A percentile compares a stretch with the other conserved stretches of the same genome.
These are phyloP conservation scores for Mycena epipterygia DNA, from an alignment of 768 basidiomycete genomes.

Conservation along the genomic window DNA sequence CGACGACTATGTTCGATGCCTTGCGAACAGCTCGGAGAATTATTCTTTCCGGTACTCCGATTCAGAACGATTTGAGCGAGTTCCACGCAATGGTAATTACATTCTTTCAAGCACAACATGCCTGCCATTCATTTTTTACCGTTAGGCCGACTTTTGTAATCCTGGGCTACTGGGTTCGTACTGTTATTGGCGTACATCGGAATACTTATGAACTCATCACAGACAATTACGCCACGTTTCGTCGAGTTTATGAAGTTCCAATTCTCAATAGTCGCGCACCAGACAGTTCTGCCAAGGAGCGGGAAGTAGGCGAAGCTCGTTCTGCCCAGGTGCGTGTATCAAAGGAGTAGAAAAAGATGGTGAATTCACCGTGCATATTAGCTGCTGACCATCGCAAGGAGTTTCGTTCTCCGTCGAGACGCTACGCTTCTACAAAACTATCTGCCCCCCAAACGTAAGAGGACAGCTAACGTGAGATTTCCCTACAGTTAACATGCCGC, in stretches of 20 bases:
- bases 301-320: slow-evolving; percentile 83
- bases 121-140: slow-evolving; percentile 7
- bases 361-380: slow-evolving; percentile 44
- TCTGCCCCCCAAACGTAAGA: slow-evolving; percentile 91
- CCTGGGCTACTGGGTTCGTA: slow-evolving; percentile 85
- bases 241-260: slow-evolving; percentile 86
- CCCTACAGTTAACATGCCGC: slow-evolving; percentile 1
- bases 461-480: not conserved
- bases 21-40: slow-evolving; percentile 83
- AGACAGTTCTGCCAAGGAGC: slow-evolving; percentile 76
- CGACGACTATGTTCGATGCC: slow-evolving; percentile 85
- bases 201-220: slow-evolving; percentile 4
- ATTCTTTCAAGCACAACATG: not conserved
- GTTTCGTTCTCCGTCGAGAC: slow-evolving; percentile 93
- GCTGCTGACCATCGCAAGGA: slow-evolving; percentile 81
- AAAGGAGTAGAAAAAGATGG: not conserved
- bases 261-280: slow-evolving; percentile 90
- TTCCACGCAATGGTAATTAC: slow-evolving; percentile 93
- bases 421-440: slow-evolving; percentile 85
- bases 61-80: slow-evolving; percentile 96
- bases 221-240: slow-evolving; percentile 86
- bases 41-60: slow-evolving; percentile 96
- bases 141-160: slow-evolving; percentile 92
- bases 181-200: slow-evolving; percentile 8
- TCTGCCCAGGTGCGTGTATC: slow-evolving; percentile 71